Evolutionary conservation across 805 yeast genomes (phyloP), one percentile per base, ranked within the genome.

Genomic region (Wickerhamomyces chaumierensis): DNA sequence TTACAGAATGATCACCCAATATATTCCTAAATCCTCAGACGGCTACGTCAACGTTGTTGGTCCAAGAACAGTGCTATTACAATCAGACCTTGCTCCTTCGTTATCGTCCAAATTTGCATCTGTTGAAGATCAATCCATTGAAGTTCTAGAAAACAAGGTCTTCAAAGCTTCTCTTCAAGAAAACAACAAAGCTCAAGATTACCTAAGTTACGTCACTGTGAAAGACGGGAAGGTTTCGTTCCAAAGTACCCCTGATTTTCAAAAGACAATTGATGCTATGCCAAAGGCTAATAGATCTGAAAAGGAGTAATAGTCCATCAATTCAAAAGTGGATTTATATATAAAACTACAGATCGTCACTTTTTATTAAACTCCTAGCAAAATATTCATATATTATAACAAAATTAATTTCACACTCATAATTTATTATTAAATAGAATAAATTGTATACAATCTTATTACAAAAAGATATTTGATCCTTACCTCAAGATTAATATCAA

Each of bases 11-110:
- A 15, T 15, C 3, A 12, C 29, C 13, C 25, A 35, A 6, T n/a
- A 28, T n/a, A 5, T 28, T 3, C 36, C 46, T 3, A 35, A 39
- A 31, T n/a, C 33, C 17, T 31, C 33, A 18, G 37, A 45, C 15
- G 39, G 41, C 12, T 76, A 68, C 42, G 65, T 76, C 28, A 66
- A 62, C 29, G 58, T 77, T 4, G 52, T 62, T 12, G 84, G 84
- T 0, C 82, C 82, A 37, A 46, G 55, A 34, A 45, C 44, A 6
- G 39, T 52, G 2, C 32, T 52, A 5, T 18, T 52, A 2, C 53
- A 52, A 35, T 44, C 52, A 17, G 48, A 45, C 28, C 17, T 37
- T 9, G n/a, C 33, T 15, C 36, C 32, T 14, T 15, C 35, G n/a
- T 31, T 13, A n/a, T 40, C 25, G 17, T 38, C 3, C 17, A 33